Conservation (phyloP, 2,329 filamentous ascomycete genomes). For the Lachnellula suecica region DNA sequence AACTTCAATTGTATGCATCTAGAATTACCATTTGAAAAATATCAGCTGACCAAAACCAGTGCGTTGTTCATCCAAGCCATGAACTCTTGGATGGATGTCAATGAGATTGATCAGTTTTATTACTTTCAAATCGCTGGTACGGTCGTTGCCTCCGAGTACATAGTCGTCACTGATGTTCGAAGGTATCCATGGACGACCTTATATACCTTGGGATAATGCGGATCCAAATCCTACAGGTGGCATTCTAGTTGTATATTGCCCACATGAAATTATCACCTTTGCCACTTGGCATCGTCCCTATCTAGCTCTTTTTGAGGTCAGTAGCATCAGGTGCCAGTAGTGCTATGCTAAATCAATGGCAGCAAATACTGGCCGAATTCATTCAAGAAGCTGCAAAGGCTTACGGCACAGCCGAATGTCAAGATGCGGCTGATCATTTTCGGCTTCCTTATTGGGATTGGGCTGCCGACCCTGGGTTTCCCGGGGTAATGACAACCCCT, state of each 20-base stretch:
- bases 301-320: conserved; percentile 51
- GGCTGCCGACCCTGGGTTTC: conserved; percentile 40
- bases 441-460: conserved; percentile 48
- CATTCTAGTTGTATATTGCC: conserved; percentile 55
- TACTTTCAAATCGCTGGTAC: conserved; percentile 16
- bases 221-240: conserved; percentile 1
- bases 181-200: conserved; percentile 17
- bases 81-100: conserved; percentile 1
- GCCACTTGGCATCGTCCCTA: conserved; percentile 55
- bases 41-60: too few relatives aligned
- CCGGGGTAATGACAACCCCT: conserved; percentile 32
- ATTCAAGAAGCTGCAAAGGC: conserved; percentile 42
- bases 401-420: conserved; percentile 36
- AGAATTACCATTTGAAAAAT: too few relatives aligned
- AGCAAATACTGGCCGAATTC: conserved; percentile 50
- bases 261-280: conserved; percentile 64
- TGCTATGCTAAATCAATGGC: background rate
- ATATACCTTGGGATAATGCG: conserved; percentile 10
- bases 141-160: too few relatives aligned
- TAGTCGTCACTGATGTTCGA: too few relatives aligned
- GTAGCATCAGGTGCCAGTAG: conserved; percentile 5
- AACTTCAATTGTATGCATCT: conserved; percentile 8
- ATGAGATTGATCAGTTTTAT: conserved; percentile 7
- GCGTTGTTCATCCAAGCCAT: conserved; percentile 15
- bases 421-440: conserved; percentile 36